phyloP scores from a whole-genome alignment of 768 basidiomycete genomes.

The Omphalotus guepiniiformis region DNA sequence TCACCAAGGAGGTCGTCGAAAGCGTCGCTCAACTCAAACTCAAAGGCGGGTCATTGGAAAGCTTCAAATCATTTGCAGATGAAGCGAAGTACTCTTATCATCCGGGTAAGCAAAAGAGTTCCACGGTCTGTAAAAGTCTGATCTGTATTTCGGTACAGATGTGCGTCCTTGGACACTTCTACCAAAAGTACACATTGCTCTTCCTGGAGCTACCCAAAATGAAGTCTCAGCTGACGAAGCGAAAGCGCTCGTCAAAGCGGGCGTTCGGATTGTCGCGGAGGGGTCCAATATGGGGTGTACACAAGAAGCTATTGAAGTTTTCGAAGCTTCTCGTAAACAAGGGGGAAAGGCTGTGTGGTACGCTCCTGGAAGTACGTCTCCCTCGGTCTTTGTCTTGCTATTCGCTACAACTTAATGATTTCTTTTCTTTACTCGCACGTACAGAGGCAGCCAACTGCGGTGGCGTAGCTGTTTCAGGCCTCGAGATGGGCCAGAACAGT shows the following conservation, averaged over 20 bases:
- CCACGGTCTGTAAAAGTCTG: constrained; percentile 1
- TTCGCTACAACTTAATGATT: not conserved
- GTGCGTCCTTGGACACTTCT: constrained; percentile 68
- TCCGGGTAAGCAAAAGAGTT: constrained; percentile 28
- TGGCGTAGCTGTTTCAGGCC: constrained; percentile 74
- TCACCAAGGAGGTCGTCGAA: constrained; percentile 51
- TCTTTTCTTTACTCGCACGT: not conserved
- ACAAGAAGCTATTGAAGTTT: constrained; percentile 66
- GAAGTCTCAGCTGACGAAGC: constrained; percentile 69
- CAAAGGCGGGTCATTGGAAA: constrained; percentile 44
- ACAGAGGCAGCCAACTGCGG: constrained; percentile 58
- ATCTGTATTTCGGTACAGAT: constrained; percentile 27
- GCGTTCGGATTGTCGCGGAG: constrained; percentile 68
- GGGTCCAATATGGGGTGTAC: constrained; percentile 80
- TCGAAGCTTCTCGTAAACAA: constrained; percentile 56
- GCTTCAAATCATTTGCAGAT: constrained; percentile 23
- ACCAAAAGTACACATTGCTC: constrained; percentile 57
- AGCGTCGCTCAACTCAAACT: constrained; percentile 52
- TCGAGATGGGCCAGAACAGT: constrained; percentile 81
- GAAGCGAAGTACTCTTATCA: constrained; percentile 45
- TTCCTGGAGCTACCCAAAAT: constrained; percentile 72
- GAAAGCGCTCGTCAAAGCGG: constrained; percentile 62
- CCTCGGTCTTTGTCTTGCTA: not conserved
- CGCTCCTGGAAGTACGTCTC: constrained; percentile 62
- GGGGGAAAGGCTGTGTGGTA: constrained; percentile 57